Evolutionary conservation across 1,139 yeast species (phyloP).

Genomic region (Saccharomycopsis crataegensis): DNA sequence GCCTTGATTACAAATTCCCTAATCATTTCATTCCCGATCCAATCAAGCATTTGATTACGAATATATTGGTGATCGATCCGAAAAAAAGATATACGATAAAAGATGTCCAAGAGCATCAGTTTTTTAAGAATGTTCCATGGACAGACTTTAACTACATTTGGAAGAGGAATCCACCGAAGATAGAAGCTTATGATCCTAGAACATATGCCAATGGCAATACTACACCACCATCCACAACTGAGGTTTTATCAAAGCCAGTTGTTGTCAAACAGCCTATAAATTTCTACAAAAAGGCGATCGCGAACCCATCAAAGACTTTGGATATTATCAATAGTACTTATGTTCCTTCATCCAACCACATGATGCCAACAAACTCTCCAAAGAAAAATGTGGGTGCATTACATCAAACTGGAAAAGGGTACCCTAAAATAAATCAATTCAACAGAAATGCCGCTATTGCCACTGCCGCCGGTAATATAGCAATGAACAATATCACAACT

Average conservation of each 20-base stretch:
- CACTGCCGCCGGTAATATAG: background rate
- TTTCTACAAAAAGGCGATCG: conserved; percentile 15
- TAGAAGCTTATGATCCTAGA: conserved; percentile 56
- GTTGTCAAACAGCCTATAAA: conserved; percentile 6
- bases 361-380: conserved; percentile 14
- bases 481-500: background rate
- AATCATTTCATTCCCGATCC: conserved; percentile 34
- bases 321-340: conserved; percentile 19
- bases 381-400: conserved; percentile 6
- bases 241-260: background rate
- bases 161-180: conserved; percentile 59
- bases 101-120: conserved; percentile 65
- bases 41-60: conserved; percentile 46
- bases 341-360: conserved; percentile 17
- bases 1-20: conserved; percentile 59
- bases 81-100: conserved; percentile 53
- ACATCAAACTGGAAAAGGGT: background rate
- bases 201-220: conserved; percentile 16
- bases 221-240: background rate
- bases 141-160: conserved; percentile 56
- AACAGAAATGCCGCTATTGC: background rate
- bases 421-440: conserved; percentile 8
- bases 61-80: conserved; percentile 55
- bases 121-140: conserved; percentile 67
- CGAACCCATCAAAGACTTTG: conserved; percentile 16